Evolutionary conservation across 2,329 filamentous ascomycete species (phyloP).

Genomic region (Ophiostoma sp.): DNA sequence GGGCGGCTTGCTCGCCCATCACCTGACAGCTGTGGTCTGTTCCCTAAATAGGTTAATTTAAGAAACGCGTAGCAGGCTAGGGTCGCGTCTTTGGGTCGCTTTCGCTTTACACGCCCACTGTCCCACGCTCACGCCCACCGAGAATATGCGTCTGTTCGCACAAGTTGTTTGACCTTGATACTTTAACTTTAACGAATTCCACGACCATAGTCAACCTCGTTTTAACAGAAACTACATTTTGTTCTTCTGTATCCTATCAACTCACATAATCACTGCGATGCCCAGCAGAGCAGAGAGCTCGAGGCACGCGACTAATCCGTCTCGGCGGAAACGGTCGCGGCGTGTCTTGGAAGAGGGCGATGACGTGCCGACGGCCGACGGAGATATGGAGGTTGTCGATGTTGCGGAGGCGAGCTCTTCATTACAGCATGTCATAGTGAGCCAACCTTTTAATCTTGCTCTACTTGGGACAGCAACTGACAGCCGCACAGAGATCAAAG

Average conservation of each 20-base stretch:
- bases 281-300: constrained; percentile 5
- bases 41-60: neutral
- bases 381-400: constrained; percentile 32
- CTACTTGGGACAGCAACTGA: neutral
- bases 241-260: neutral
- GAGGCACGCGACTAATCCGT: neutral
- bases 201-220: neutral
- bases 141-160: neutral
- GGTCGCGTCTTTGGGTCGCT: neutral
- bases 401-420: constrained; percentile 41
- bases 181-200: neutral
- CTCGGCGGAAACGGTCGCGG: constrained; percentile 42
- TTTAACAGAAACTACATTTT: neutral
- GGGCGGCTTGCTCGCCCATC: neutral
- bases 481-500: constrained; percentile 30
- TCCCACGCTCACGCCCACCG: neutral
- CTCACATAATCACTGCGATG: neutral
- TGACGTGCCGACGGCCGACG: constrained; percentile 27
- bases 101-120: neutral
- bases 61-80: constrained; percentile 2
- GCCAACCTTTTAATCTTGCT: constrained; percentile 20
- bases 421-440: constrained; percentile 39
- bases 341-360: constrained; percentile 34
- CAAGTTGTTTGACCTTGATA: neutral
- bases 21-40: neutral